Evolutionary conservation across 805 yeast species (phyloP).

Genomic region (Yarrowia osloensis): DNA sequence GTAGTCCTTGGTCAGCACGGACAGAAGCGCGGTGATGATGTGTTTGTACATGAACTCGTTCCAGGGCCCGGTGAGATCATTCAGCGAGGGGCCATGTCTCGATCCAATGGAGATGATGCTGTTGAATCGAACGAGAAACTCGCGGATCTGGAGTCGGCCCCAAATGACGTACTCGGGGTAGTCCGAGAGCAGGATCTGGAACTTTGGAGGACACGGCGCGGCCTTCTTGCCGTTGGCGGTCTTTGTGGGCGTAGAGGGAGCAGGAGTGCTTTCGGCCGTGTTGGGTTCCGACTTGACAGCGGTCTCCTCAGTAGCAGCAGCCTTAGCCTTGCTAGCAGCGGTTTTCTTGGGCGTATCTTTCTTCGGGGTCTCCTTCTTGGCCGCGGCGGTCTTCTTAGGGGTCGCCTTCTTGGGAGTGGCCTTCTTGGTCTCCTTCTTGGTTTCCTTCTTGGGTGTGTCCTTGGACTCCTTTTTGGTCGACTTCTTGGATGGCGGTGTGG

Average conservation of each 20-base stretch:
- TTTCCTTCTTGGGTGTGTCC: not conserved
- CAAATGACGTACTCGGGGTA: slow-evolving; percentile 40
- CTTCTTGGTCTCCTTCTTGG: not conserved
- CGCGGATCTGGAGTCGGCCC: slow-evolving; percentile 43
- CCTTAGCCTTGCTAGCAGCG: not conserved
- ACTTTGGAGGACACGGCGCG: slow-evolving; percentile 38
- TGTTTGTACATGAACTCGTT: slow-evolving; percentile 43
- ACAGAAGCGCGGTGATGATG: slow-evolving; percentile 40
- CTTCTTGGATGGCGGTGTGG: slow-evolving; percentile 4
- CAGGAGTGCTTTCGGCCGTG: not conserved
- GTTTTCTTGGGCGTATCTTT: not conserved
- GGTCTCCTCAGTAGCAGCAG: not conserved
- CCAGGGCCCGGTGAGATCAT: slow-evolving; percentile 45
- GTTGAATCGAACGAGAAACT: slow-evolving; percentile 45
- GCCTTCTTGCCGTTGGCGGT: slow-evolving; percentile 1
- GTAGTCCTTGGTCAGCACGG: slow-evolving; percentile 36
- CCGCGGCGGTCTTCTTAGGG: not conserved
- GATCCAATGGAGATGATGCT: slow-evolving; percentile 43
- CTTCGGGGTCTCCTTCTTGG: not conserved
- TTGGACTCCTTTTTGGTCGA: not conserved
- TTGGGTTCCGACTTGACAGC: not conserved
- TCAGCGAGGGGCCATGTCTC: slow-evolving; percentile 41
- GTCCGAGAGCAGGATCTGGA: slow-evolving; percentile 37
- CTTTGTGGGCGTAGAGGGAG: slow-evolving; percentile 1
- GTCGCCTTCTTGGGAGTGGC: not conserved